These are phyloP conservation scores for Termitomyces sp. DNA, from an alignment of 768 basidiomycete genomes.

Conservation along the genomic window DNA sequence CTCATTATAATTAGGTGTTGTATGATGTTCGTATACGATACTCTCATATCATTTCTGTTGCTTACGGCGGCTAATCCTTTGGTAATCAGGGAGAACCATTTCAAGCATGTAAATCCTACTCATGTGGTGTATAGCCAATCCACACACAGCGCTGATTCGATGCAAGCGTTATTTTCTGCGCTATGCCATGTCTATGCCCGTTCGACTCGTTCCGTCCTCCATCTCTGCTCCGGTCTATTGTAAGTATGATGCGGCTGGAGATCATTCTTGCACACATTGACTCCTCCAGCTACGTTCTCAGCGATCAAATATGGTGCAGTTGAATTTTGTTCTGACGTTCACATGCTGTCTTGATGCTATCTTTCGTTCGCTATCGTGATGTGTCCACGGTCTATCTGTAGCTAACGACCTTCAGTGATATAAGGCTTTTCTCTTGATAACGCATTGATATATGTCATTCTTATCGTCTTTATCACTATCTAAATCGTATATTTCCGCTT, in stretches of 20 bases:
- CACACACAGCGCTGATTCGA: constrained; percentile 48
- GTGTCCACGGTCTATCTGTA: too few species aligned
- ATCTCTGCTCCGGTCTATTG: constrained; percentile 87
- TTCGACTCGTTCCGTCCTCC: constrained; percentile 78
- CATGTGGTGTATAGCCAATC: not conserved
- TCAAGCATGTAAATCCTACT: constrained; percentile 41
- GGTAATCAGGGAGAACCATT: constrained; percentile 45
- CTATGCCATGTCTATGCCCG: constrained; percentile 81
- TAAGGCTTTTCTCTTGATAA: too few species aligned
- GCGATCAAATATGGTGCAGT: too few species aligned
- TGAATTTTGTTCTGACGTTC: too few species aligned
- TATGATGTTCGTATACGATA: constrained; percentile 31
- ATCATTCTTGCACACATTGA: not conserved
- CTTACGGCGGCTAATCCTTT: not conserved
- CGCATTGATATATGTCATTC: too few species aligned
- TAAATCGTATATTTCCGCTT: too few species aligned
- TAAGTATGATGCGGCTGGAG: constrained; percentile 29
- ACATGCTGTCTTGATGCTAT: too few species aligned
- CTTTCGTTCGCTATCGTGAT: too few species aligned
- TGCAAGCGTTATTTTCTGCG: constrained; percentile 68
- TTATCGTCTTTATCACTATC: too few species aligned
- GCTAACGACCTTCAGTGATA: too few species aligned
- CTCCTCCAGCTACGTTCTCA: too few species aligned
- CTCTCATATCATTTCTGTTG: not conserved
- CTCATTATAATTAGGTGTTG: constrained; percentile 26